phyloP scores from a whole-genome alignment of 495 filamentous ascomycete species.

The Neurospora sp. region DNA sequence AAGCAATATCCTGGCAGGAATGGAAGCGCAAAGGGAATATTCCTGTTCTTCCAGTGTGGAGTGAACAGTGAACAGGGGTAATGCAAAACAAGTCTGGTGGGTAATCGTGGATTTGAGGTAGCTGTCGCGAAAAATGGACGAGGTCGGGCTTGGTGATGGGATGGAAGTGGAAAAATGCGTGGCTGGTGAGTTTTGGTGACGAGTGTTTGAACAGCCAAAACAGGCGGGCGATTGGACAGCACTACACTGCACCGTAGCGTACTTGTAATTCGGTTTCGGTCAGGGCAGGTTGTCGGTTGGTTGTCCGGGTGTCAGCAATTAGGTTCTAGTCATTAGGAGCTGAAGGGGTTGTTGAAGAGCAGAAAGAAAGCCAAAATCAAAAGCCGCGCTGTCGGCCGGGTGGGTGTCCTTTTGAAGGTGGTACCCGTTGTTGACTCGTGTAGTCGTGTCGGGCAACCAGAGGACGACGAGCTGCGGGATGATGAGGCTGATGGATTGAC shows the following conservation, averaged over 20 bases:
- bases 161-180: slow-evolving; percentile 12
- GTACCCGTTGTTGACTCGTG: not conserved
- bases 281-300: not conserved
- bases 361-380: not conserved
- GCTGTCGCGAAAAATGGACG: slow-evolving; percentile 15
- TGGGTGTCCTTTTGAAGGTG: not conserved
- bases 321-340: slow-evolving; percentile 5
- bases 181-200: slow-evolving; percentile 13
- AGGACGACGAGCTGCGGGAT: slow-evolving; percentile 3
- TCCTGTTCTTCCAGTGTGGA: not conserved
- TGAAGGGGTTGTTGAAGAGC: slow-evolving; percentile 2
- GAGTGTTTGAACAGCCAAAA: slow-evolving; percentile 6
- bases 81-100: slow-evolving; percentile 1
- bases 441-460: slow-evolving; percentile 17
- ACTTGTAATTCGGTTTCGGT: not conserved
- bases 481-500: not conserved
- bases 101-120: not conserved
- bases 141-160: slow-evolving; percentile 12
- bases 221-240: slow-evolving; percentile 4
- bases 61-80: not conserved
- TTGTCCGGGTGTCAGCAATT: not conserved
- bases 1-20: slow-evolving; percentile 5
- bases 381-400: slow-evolving; percentile 1
- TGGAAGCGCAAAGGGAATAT: slow-evolving; percentile 7
- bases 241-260: not conserved